phyloP scores from a whole-genome alignment of 805 yeast species.

The Metschnikowia bowlesiae region DNA sequence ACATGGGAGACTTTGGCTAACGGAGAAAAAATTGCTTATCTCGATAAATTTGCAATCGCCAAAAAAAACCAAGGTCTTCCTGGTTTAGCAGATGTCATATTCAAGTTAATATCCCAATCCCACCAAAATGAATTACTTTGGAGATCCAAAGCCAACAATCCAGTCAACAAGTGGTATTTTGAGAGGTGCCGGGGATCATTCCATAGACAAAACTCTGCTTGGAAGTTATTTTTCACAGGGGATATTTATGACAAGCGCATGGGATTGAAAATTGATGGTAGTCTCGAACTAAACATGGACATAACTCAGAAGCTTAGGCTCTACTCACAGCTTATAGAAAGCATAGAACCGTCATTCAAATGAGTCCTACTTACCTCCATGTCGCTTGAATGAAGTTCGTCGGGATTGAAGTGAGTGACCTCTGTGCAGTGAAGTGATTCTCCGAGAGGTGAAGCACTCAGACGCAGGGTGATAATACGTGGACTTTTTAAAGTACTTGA shows the following conservation, averaged over 20 bases:
- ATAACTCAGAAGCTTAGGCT: conserved; percentile 12
- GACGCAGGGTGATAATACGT: no score
- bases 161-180: conserved; percentile 97
- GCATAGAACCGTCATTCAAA: conserved; percentile 11
- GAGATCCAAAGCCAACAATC: conserved; percentile 84
- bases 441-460: no score
- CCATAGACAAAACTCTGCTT: conserved; percentile 29
- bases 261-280: conserved; percentile 17
- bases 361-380: background rate
- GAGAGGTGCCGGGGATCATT: conserved; percentile 78
- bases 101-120: conserved; percentile 67
- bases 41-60: conserved; percentile 92
- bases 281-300: conserved; percentile 10
- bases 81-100: conserved; percentile 89
- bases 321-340: conserved; percentile 12
- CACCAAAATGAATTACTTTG: conserved; percentile 77
- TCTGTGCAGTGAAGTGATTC: no score
- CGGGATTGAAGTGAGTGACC: no score
- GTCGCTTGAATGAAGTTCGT: no score
- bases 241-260: conserved; percentile 36
- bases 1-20: conserved; percentile 61
- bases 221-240: conserved; percentile 42
- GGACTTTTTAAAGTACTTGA: no score
- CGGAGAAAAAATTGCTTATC: conserved; percentile 54
- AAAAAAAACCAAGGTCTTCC: conserved; percentile 82